A percentile compares a stretch with the other conserved stretches of the same genome.
Conservation (phyloP, 768 basidiomycete species). For the Astraeus odoratus region DNA sequence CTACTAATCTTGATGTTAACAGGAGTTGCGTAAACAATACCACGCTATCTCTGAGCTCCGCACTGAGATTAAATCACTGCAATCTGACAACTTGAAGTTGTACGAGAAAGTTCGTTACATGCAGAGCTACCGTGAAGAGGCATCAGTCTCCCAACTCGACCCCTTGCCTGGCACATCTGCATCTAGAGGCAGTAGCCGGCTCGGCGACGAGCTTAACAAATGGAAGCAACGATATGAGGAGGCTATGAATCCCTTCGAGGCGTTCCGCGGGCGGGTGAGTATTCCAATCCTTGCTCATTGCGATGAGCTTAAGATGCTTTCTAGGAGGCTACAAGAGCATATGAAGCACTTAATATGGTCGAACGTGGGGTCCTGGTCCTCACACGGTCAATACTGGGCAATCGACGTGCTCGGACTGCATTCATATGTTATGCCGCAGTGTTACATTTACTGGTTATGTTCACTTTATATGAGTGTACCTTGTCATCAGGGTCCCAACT, state of each 20-base stretch:
- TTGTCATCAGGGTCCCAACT: constrained; percentile 41
- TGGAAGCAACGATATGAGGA: constrained; percentile 93
- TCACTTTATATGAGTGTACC: constrained; percentile 70
- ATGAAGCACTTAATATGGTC: constrained; percentile 84
- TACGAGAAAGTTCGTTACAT: constrained; percentile 99
- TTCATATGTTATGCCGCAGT: constrained; percentile 84
- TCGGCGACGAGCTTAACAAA: constrained; percentile 74
- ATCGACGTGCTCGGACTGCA: constrained; percentile 80
- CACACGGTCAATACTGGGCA: constrained; percentile 81
- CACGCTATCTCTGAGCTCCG: constrained; percentile 93
- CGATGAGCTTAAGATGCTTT: neutral
- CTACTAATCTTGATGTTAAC: no score
- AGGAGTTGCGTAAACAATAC: constrained; percentile 95
- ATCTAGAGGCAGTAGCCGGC: constrained; percentile 24
- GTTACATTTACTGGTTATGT: constrained; percentile 77
- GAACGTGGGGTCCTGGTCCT: constrained; percentile 83
- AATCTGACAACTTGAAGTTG: constrained; percentile 92
- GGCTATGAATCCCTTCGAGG: constrained; percentile 97
- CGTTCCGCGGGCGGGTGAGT: constrained; percentile 89
- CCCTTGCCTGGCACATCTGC: constrained; percentile 45
- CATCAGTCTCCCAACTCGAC: constrained; percentile 57
- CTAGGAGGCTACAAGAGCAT: constrained; percentile 93
- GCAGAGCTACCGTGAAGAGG: constrained; percentile 89
- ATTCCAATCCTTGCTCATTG: neutral
- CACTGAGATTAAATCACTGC: constrained; percentile 83